Conservation (phyloP, 257 asterid genomes). For the Rehmannia glutinosa region DNA sequence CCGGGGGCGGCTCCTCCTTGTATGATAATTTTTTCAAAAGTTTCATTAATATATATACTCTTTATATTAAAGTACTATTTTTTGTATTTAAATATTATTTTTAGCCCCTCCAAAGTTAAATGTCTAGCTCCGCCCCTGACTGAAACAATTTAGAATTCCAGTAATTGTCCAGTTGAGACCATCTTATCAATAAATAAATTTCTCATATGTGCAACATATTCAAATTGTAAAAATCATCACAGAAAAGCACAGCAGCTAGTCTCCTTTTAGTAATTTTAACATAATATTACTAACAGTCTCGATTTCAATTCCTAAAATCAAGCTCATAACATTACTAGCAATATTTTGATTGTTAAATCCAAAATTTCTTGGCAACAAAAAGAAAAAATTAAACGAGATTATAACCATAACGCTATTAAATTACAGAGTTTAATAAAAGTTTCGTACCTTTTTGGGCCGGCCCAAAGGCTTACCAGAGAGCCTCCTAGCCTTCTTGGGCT, state of each 20-base stretch:
- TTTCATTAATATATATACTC: too few relatives aligned
- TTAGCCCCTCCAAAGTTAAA: too few relatives aligned
- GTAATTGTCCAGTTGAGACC: neutral
- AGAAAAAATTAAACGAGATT: neutral
- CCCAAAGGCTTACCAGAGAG: constrained; percentile 69
- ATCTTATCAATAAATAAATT: neutral
- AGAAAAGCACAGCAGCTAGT: neutral
- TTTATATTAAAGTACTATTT: too few relatives aligned
- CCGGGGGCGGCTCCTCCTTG: too few relatives aligned
- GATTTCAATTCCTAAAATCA: neutral
- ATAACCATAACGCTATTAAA: neutral
- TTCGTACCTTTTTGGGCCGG: constrained; percentile 75
- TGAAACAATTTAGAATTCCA: too few relatives aligned
- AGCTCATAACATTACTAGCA: neutral
- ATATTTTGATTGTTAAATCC: neutral
- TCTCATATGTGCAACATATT: neutral
- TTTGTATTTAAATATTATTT: too few relatives aligned
- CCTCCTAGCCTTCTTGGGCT: constrained; percentile 37
- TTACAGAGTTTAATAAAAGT: neutral
- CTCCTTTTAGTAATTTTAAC: neutral
- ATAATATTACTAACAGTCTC: neutral
- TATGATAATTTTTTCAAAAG: too few relatives aligned
- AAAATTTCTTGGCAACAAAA: neutral
- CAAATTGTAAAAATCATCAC: neutral
- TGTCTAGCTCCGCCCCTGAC: too few relatives aligned